Conservation (phyloP, 176 grass and related monocot species). For the Alloteropsis semialata region DNA sequence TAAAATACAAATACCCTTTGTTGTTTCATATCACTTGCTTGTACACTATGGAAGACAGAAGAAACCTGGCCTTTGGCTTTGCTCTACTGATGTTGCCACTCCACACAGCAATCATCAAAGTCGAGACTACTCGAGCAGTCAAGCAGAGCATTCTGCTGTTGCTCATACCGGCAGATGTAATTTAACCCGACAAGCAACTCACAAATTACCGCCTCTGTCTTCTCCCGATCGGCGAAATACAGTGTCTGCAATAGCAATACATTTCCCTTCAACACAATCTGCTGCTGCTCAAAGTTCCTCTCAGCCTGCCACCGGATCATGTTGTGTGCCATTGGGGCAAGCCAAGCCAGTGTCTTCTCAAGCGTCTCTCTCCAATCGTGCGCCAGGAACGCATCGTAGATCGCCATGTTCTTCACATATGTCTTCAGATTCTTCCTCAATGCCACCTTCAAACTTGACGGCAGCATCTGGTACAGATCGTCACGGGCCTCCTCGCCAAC, state of each 20-base stretch:
- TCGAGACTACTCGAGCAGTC: constrained; percentile 88
- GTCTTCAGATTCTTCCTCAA: constrained; percentile 56
- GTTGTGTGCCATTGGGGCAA: constrained; percentile 81
- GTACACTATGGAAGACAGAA: constrained; percentile 42
- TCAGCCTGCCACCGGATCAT: constrained; percentile 92
- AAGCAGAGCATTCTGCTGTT: constrained; percentile 86
- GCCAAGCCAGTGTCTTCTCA: constrained; percentile 77
- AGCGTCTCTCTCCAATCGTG: constrained; percentile 88
- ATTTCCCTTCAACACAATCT: constrained; percentile 64
- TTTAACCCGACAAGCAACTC: constrained; percentile 86
- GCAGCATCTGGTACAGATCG: constrained; percentile 94
- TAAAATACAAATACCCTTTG: constrained; percentile 40
- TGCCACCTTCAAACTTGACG: constrained; percentile 51
- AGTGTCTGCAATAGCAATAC: constrained; percentile 80
- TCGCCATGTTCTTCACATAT: constrained; percentile 62
- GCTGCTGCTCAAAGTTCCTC: constrained; percentile 90
- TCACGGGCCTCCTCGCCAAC: constrained; percentile 91
- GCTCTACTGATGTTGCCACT: constrained; percentile 61
- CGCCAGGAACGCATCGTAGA: constrained; percentile 89
- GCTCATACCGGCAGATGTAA: constrained; percentile 96
- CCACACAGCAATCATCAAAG: constrained; percentile 86
- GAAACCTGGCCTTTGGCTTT: constrained; percentile 33
- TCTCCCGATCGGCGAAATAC: constrained; percentile 80
- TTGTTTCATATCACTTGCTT: constrained; percentile 36
- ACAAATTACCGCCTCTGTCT: constrained; percentile 74